phyloP scores from a whole-genome alignment of 352 stramenopile genomes.

The Pythium sp. region DNA sequence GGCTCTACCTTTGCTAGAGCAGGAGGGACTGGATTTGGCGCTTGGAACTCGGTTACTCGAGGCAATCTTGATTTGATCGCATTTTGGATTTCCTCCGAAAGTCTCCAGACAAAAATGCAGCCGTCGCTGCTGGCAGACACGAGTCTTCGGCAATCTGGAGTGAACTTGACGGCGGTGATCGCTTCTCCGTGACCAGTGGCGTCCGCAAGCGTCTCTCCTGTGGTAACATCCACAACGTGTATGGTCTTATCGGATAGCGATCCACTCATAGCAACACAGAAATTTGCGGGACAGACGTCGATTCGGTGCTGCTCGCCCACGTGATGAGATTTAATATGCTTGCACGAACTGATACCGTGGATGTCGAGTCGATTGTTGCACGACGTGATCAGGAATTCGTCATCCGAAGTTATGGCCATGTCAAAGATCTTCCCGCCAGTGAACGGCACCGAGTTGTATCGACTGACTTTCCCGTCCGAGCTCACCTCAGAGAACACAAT shows the following conservation, averaged over 20 bases:
- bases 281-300: constrained; percentile 61
- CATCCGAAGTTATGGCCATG: constrained; percentile 66
- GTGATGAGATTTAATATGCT: constrained; percentile 55
- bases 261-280: constrained; percentile 76
- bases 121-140: constrained; percentile 83
- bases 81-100: constrained; percentile 70
- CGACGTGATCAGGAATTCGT: constrained; percentile 60
- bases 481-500: constrained; percentile 59
- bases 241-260: constrained; percentile 85
- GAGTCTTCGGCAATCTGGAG: constrained; percentile 79
- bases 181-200: constrained; percentile 81
- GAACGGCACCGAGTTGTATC: constrained; percentile 52
- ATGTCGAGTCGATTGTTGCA: constrained; percentile 86
- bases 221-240: constrained; percentile 80
- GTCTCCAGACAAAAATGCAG: constrained; percentile 87
- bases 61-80: constrained; percentile 61
- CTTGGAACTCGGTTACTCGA: constrained; percentile 30
- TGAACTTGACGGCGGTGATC: constrained; percentile 83
- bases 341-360: constrained; percentile 52
- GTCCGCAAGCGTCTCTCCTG: constrained; percentile 72
- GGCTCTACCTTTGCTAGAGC: constrained; percentile 7
- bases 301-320: constrained; percentile 75
- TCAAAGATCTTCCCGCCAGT: constrained; percentile 73
- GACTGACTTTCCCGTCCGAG: constrained; percentile 32
- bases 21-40: constrained; percentile 26